phyloP scores from a whole-genome alignment of 495 filamentous ascomycete species.

The Xanthoparmelia taractica region DNA sequence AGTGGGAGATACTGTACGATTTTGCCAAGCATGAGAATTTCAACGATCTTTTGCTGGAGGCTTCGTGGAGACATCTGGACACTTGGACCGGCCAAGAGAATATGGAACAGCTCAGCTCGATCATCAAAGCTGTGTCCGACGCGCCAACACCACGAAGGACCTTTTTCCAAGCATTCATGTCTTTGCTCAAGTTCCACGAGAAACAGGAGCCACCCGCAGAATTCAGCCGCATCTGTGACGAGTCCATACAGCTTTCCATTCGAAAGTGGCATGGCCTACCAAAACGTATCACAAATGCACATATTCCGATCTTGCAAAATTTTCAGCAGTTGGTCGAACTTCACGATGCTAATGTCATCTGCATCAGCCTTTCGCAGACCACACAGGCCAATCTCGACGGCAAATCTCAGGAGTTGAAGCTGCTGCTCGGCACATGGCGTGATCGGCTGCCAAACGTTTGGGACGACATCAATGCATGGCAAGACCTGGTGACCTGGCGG shows the following conservation, averaged over 20 bases:
- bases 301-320: conserved; percentile 90
- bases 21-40: conserved; percentile 99
- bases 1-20: conserved; percentile 94
- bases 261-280: conserved; percentile 97
- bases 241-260: conserved; percentile 92
- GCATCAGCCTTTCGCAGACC: conserved; percentile 75
- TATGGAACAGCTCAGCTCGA: conserved; percentile 77
- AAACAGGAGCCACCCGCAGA: conserved; percentile 74
- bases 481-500: conserved; percentile 96
- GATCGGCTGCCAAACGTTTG: conserved; percentile 94
- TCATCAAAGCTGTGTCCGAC: conserved; percentile 94
- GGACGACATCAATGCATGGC: conserved; percentile 99
- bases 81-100: conserved; percentile 81
- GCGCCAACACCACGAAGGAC: conserved; percentile 86
- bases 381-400: conserved; percentile 78
- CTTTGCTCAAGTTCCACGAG: conserved; percentile 81
- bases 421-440: conserved; percentile 89
- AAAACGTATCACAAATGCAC: conserved; percentile 84
- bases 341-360: conserved; percentile 95
- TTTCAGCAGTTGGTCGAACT: conserved; percentile 99
- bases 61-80: conserved; percentile 88
- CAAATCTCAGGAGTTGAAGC: conserved; percentile 91
- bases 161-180: conserved; percentile 98
- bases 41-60: conserved; percentile 92
- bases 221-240: conserved; percentile 84